phyloP scores from a whole-genome alignment of 257 asterid genomes.

The Cruciata laevipes region DNA sequence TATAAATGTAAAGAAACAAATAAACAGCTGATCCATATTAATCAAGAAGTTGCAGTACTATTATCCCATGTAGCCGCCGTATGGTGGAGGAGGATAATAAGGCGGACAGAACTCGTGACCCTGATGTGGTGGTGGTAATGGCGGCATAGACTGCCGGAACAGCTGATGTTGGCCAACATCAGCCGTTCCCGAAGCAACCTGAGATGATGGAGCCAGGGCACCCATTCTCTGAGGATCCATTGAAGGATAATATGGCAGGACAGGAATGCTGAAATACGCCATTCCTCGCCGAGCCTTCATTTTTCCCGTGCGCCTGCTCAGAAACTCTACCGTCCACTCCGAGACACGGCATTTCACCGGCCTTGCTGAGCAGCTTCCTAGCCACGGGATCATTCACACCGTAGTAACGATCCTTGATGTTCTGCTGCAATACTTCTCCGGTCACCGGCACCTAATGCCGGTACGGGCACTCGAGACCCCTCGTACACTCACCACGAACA shows the following conservation, averaged over 20 bases:
- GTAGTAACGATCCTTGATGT: constrained; percentile 91
- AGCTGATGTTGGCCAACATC: constrained; percentile 49
- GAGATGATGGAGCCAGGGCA: constrained; percentile 58
- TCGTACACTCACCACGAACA: constrained; percentile 93
- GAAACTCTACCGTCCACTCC: constrained; percentile 81
- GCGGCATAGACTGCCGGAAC: constrained; percentile 36
- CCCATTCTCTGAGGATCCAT: constrained; percentile 99
- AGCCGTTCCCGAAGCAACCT: constrained; percentile 42
- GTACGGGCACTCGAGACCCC: constrained; percentile 81
- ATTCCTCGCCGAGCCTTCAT: constrained; percentile 59
- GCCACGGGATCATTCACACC: constrained; percentile 61
- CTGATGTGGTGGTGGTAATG: constrained; percentile 42
- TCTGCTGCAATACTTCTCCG: constrained; percentile 93
- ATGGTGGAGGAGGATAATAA: constrained; percentile 45
- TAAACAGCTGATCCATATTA: background rate
- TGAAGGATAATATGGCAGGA: constrained; percentile 54
- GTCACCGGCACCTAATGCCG: constrained; percentile 98
- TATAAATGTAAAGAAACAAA: background rate
- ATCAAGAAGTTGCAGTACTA: background rate
- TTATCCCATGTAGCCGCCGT: constrained; percentile 32
- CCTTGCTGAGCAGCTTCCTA: constrained; percentile 75
- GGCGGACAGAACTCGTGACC: constrained; percentile 63
- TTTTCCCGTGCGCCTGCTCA: constrained; percentile 59
- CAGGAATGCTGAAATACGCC: constrained; percentile 84
- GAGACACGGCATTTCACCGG: constrained; percentile 99